A percentile compares a stretch with the other conserved stretches of the same genome.
Evolutionary conservation across 768 basidiomycete species (phyloP).

Genomic region (Amanita brunnescens): DNA sequence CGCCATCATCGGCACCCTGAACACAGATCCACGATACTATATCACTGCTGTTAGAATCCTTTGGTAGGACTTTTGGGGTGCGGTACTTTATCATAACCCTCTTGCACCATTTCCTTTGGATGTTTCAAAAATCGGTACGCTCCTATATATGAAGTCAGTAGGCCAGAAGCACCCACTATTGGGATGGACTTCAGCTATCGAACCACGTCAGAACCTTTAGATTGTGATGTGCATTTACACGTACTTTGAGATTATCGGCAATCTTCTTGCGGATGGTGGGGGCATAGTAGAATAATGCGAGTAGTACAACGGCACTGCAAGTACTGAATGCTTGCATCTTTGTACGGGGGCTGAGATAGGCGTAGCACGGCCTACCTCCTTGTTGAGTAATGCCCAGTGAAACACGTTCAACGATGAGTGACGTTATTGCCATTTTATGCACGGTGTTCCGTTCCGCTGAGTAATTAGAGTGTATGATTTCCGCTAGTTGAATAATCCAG

Average conservation of each 20-base stretch:
- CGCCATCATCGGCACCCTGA: constrained; percentile 35
- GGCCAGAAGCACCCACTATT: neutral
- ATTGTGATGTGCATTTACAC: neutral
- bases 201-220: neutral
- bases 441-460: neutral
- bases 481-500: too few relatives aligned
- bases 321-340: neutral
- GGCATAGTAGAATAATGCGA: neutral
- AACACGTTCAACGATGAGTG: too few relatives aligned
- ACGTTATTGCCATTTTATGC: neutral
- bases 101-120: constrained; percentile 18
- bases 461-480: too few relatives aligned
- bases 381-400: neutral
- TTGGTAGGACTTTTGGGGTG: neutral
- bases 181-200: neutral
- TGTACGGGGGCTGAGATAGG: neutral
- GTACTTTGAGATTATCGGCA: neutral
- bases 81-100: constrained; percentile 24
- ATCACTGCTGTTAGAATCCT: neutral
- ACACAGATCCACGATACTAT: constrained; percentile 21
- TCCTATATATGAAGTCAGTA: constrained; percentile 21
- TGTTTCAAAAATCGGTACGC: constrained; percentile 17
- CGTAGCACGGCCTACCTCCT: too few relatives aligned
- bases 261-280: neutral
- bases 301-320: neutral